Percentiles rank a stretch among this genome's conserved stretches.
Conservation (phyloP, 768 basidiomycete genomes). For the Cystoderma amianthinum region DNA sequence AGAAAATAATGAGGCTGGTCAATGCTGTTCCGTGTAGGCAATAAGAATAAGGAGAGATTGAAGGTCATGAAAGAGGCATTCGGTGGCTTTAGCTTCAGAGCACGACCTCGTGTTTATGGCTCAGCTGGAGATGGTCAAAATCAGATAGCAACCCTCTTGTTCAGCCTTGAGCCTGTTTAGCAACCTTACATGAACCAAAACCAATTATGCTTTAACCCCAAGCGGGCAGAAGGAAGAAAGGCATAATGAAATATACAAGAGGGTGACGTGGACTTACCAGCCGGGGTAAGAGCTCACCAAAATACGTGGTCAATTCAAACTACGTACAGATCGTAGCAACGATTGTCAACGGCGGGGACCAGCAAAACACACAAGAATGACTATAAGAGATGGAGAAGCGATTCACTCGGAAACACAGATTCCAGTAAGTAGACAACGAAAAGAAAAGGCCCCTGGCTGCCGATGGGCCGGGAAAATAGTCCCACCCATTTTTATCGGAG, state of each 20-base stretch:
- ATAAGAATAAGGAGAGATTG: neutral
- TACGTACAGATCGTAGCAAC: too few species aligned
- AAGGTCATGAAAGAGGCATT: neutral
- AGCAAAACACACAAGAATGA: too few species aligned
- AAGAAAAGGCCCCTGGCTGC: too few species aligned
- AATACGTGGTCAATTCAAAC: too few species aligned
- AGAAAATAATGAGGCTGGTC: conserved; percentile 3
- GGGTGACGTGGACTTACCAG: conserved; percentile 15
- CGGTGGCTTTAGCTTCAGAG: neutral
- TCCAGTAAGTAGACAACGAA: too few species aligned
- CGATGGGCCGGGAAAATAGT: too few species aligned
- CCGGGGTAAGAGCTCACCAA: too few species aligned
- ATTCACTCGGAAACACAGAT: too few species aligned
- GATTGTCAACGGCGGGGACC: too few species aligned
- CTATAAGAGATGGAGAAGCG: too few species aligned
- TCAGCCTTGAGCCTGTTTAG: neutral
- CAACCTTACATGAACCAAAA: neutral
- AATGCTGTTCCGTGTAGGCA: too few species aligned
- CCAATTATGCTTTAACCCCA: neutral
- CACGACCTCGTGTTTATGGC: neutral
- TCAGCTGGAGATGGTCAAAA: neutral
- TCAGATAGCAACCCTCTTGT: neutral
- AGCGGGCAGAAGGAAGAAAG: conserved; percentile 4
- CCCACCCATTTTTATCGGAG: too few species aligned
- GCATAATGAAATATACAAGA: conserved; percentile 4